phyloP scores from a whole-genome alignment of 2,329 filamentous ascomycete species.

The Pestalotiopsis sp. region DNA sequence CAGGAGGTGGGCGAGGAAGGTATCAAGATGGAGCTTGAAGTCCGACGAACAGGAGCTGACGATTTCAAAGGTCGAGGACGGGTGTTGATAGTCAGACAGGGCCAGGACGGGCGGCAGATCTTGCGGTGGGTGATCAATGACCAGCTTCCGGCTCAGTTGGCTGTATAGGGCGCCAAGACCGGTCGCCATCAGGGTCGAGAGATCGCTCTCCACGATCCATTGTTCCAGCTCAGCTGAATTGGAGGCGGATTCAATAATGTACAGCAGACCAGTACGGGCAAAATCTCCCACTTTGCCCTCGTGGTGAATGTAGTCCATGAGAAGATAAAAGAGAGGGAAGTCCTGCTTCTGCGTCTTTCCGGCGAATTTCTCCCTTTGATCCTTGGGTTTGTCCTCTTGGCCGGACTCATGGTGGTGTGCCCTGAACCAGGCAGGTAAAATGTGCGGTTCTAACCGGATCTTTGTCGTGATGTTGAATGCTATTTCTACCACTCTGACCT shows the following conservation, averaged over 20 bases:
- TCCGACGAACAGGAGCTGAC: constrained; percentile 74
- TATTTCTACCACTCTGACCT: constrained; percentile 87
- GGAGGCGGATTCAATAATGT: constrained; percentile 92
- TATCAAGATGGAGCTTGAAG: constrained; percentile 85
- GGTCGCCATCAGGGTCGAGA: constrained; percentile 96
- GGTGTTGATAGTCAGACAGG: constrained; percentile 85
- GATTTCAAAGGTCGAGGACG: constrained; percentile 69
- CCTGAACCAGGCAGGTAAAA: constrained; percentile 91
- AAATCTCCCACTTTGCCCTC: constrained; percentile 96
- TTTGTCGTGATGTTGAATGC: constrained; percentile 97
- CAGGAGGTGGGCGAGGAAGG: constrained; percentile 89
- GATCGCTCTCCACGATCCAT: constrained; percentile 96
- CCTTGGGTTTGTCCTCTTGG: constrained; percentile 42
- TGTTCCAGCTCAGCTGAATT: constrained; percentile 82
- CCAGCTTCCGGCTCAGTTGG: constrained; percentile 74
- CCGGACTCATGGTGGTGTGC: constrained; percentile 43
- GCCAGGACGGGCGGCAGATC: constrained; percentile 81
- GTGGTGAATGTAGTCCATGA: constrained; percentile 96
- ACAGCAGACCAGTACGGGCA: constrained; percentile 88
- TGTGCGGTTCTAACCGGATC: constrained; percentile 85
- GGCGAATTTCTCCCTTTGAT: constrained; percentile 70
- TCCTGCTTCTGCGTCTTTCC: constrained; percentile 87
- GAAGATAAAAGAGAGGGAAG: constrained; percentile 92
- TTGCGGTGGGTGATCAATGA: constrained; percentile 75
- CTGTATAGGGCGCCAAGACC: constrained; percentile 79